A percentile compares a stretch with the other conserved stretches of the same genome.
Conservation (phyloP, 345 rosid species). For the Citrus sinensis region DVS_A1.0 CM039163.1:24982001-24982500, state of each 20-base stretch:
- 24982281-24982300: conserved; percentile 72
- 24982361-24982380: conserved; percentile 33
- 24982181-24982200: conserved; percentile 65
- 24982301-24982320: conserved; percentile 47
- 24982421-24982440: not conserved
- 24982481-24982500: not conserved
- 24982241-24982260: conserved; percentile 88
- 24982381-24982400: not conserved
- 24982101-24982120: not conserved
- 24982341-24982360: conserved; percentile 22
- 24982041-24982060: conserved; percentile 60
- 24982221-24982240: conserved; percentile 81
- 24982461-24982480: not conserved
- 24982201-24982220: conserved; percentile 75
- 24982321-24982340: conserved; percentile 19
- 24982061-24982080: conserved; percentile 79
- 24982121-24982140: not conserved
- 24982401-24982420: not conserved
- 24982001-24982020: conserved; percentile 56
- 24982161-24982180: not conserved
- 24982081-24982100: conserved; percentile 17
- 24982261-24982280: conserved; percentile 67
- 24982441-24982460: not conserved
- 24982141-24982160: not conserved
- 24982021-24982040: conserved; percentile 57